Base-by-base conservation (phyloP, 805 yeast species). In the Barnettozyma californica region DNA sequence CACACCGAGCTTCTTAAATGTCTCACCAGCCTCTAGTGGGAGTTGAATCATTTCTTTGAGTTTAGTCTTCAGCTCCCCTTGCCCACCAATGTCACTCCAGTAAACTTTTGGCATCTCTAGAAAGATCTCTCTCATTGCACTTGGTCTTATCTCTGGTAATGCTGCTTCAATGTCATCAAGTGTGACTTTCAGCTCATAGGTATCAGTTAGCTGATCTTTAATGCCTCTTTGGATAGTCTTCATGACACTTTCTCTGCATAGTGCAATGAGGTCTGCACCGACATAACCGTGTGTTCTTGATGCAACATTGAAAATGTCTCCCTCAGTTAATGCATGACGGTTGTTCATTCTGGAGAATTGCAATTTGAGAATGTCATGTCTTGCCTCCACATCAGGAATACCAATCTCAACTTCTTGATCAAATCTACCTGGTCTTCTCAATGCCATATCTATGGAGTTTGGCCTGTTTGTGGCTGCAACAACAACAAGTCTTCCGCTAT, bases 81-180 rank as follows among this genome's bases (percentile, higher is more conserved):
- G 98, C 3, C 99, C 99, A 13, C 98, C 98, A 59, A 94, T 91
- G 68, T 94, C 99, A 18, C 78, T 69, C 98, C 99, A 94, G 52
- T 78, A 76, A 0, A 91, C 95, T 59, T 88, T 87, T 9, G 99
- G 98, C 79, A 91, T 87, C 59, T 94, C 99, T 44, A 94, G 70
- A 48, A 90, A 84, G 45, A 92, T 87, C 64, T 94, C 99, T 50
- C 96, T 77, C 99, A 94, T 94, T 2, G 98, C 98, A 51, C 96
- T 86, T 2, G 99, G 98, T 44, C 95, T 75, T 2, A 94, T 81
- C n/a, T 87, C 91, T 1, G 80, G 67, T 63, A 90, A 66, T 0
- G 97, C 91, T 20, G 65, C 66, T 43, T 81, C 81, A n/a, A 92
- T 72, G 59, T 92, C 96, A 1, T 62, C 64, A 10, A 70, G 49